Conservation (phyloP, 1,284 basidiomycete genomes). For the Malassezia globosa region DNA sequence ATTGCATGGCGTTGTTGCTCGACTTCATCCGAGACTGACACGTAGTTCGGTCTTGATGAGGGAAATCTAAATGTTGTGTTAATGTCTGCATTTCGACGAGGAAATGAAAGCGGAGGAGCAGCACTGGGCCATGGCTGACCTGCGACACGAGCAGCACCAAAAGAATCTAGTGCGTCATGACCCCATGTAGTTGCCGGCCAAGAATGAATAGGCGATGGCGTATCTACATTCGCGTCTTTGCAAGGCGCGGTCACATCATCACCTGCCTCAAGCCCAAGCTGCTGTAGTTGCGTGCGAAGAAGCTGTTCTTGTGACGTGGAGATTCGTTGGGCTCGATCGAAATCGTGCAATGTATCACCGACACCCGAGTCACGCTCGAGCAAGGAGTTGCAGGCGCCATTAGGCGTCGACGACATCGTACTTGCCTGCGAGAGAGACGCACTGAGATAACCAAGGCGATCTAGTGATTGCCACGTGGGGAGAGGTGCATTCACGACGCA, state of each 20-base stretch:
- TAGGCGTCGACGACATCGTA: neutral
- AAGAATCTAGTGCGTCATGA: neutral
- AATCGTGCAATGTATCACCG: neutral
- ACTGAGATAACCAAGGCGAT: neutral
- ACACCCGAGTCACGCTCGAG: neutral
- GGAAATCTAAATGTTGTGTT: constrained; percentile 12
- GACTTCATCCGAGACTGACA: constrained; percentile 38
- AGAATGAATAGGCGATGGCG: constrained; percentile 4
- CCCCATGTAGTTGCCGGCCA: neutral
- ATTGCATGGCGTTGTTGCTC: constrained; percentile 48
- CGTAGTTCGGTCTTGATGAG: constrained; percentile 24
- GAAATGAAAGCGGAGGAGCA: constrained; percentile 1
- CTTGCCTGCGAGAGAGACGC: neutral
- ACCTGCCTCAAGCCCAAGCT: constrained; percentile 28
- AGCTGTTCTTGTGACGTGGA: constrained; percentile 27
- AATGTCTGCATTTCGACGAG: constrained; percentile 22
- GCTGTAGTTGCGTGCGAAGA: constrained; percentile 31
- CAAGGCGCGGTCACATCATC: constrained; percentile 22
- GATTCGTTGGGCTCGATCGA: neutral
- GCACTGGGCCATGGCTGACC: neutral
- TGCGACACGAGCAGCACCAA: neutral
- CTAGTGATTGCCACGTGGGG: neutral
- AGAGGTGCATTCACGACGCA: neutral
- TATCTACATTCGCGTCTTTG: constrained; percentile 8
- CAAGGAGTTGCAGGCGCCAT: neutral